Evolutionary conservation across 257 asterid species (phyloP), one percentile per base, ranked within the genome.

Genomic region (Vinca minor): DNA sequence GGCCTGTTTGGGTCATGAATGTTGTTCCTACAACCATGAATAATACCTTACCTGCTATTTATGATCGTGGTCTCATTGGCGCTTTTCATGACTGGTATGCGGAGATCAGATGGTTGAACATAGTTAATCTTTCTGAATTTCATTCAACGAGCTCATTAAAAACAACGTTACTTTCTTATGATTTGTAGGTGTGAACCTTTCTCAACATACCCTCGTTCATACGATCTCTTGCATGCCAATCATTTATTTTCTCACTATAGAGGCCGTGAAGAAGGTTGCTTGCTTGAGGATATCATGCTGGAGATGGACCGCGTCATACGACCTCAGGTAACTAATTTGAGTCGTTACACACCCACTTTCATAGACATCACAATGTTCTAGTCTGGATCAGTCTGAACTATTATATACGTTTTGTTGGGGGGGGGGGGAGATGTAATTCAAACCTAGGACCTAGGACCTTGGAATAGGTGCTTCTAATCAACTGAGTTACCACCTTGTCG

Each of bases 1-100:
- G 91, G 91, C 95, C 96, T 20, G 84, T 84, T 53, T 89, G 97
- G 97, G 84, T 85, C 54, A 87, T 87, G 97, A 87, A 85, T 60
- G 84, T 84, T 54, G 92, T 89, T 78, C 96, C 97, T 64, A 73
- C 42, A 50, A 81, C 66, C 73, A 73, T 61, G 76, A 79, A 76
- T 36, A 83, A 85, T 63, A 87, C 98, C 56, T 77, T 89, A 62
- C 69, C 94, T 55, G 97, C 95, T 69, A 77, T 93, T 61, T 89
- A 84, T 39, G 86, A 83, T 65, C 75, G 98, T 41, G 98, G 97
- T 9, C 77, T 89, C 68, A 76, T 84, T 15, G 97, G 96, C 63
- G 74, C 71, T 74, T 92, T 84, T 71, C 97, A 89, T 50, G 96
- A 89, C 81, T 89, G 95, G 97, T 89, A 83, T 61, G 83, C 60